Evolutionary conservation across 106 monocot species (phyloP), one percentile per base, ranked within the genome.

Genomic region (Dioscorea zingiberensis): DNA sequence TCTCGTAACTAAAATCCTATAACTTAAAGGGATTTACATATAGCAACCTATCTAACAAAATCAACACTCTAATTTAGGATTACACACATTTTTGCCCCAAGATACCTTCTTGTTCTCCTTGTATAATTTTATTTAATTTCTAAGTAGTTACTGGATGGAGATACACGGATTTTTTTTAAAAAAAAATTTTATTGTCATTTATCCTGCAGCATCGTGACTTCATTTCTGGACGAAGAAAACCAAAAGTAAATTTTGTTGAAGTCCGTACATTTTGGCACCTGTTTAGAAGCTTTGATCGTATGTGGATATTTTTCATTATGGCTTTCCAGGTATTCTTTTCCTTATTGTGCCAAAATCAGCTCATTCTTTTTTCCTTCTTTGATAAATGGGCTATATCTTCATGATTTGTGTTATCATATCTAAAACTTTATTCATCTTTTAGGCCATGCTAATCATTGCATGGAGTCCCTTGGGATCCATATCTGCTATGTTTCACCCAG

Each of bases 171-270:
- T 13, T 16, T 38, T 0, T 6, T 16, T n/a, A n/a, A n/a, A n/a
- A n/a, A 15, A 45, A 4, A 46, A 7, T n/a, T n/a, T n/a, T n/a
- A n/a, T n/a, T n/a, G n/a, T n/a, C 38, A 44, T 44, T 63, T 26
- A 27, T 66, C 55, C 13, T 72, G 58, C 75, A 87, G 87, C 71
- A 69, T 28, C 80, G 30, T 64, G 75, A 61, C 30, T 77, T 80
- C 22, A 27, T 38, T 67, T 57, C 18, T 59, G 78, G 84, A 56
- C 48, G 64, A 38, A 83, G 85, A 70, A 91, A 85, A 44, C 72
- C 94, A 14, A 95, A 95, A 70, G 85, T 81, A 66, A 91, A 95
- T 81, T 95, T 95, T 88, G 95, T 95, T 60, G 95, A 95, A 78
- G 81, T 86, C 47, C 85, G 91, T 14, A 95, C 95, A 16, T 95